These are phyloP conservation scores for Teunomyces cretensis DNA, from an alignment of 805 yeast genomes.

Conservation along the genomic window DNA sequence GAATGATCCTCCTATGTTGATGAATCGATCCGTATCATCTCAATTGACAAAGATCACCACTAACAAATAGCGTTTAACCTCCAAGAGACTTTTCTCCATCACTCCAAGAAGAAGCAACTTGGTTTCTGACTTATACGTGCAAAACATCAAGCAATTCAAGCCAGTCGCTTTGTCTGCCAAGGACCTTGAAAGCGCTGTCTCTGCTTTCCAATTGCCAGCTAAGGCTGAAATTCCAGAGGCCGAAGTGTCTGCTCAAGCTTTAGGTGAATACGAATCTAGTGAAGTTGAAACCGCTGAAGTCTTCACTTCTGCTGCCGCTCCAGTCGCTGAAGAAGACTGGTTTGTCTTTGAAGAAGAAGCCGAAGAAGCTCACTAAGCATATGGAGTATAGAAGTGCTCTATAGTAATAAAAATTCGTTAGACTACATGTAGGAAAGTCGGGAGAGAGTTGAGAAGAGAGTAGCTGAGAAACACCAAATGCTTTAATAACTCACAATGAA, in stretches of 20 bases:
- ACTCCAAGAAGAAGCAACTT: conserved; percentile 54
- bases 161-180: conserved; percentile 71
- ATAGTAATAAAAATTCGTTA: conserved; percentile 1
- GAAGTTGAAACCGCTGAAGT: conserved; percentile 65
- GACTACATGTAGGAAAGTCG: background rate
- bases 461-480: no score
- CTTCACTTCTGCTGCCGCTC: conserved; percentile 32
- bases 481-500: no score
- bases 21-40: background rate
- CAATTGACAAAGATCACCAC: conserved; percentile 5
- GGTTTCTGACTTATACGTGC: conserved; percentile 80
- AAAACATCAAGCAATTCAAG: conserved; percentile 85
- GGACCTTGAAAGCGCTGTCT: conserved; percentile 77
- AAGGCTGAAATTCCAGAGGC: conserved; percentile 73
- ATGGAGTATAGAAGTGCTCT: conserved; percentile 2
- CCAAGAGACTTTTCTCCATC: conserved; percentile 42
- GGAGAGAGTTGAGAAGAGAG: background rate
- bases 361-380: conserved; percentile 52
- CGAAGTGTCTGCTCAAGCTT: conserved; percentile 68
- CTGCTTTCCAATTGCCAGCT: conserved; percentile 79
- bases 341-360: conserved; percentile 70
- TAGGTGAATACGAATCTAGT: conserved; percentile 65
- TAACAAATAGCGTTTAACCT: conserved; percentile 29
- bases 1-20: background rate
- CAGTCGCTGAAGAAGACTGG: conserved; percentile 70